Conservation (phyloP, 2,329 filamentous ascomycete species). For the Colletotrichum cordylinicola region DNA sequence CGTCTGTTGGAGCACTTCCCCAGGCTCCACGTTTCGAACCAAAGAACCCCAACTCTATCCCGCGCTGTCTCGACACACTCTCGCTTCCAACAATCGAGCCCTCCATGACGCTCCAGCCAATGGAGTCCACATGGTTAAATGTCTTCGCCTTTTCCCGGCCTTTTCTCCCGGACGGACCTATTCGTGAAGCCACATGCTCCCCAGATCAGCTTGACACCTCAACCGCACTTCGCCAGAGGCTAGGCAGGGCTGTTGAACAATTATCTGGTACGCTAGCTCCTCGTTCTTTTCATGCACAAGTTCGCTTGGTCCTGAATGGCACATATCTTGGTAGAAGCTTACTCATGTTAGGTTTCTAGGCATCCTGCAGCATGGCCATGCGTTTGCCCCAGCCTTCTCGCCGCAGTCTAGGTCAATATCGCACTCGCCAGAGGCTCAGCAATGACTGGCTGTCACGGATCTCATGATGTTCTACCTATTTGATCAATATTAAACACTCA, state of each 20-base stretch:
- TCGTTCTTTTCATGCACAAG: background rate
- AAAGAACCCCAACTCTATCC: background rate
- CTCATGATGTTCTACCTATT: background rate
- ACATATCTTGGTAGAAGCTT: conserved; percentile 2
- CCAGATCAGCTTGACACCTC: background rate
- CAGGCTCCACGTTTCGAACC: background rate
- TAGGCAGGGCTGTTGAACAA: background rate
- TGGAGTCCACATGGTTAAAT: conserved; percentile 29
- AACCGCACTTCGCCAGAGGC: background rate
- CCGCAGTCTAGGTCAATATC: background rate
- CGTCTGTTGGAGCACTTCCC: background rate
- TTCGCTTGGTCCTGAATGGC: background rate
- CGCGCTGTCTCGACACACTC: background rate
- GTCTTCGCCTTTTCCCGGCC: conserved; percentile 28
- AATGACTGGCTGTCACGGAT: background rate
- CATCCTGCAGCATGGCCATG: background rate
- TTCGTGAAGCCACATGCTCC: conserved; percentile 22
- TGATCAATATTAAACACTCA: background rate
- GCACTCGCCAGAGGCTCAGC: background rate
- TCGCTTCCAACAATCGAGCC: background rate
- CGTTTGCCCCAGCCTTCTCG: background rate
- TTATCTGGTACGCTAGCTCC: conserved; percentile 5
- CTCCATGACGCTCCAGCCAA: background rate
- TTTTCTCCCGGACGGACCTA: conserved; percentile 26
- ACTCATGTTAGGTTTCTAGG: background rate